Conservation (phyloP, 1,284 basidiomycete genomes). For the Cutaneotrichosporon sp. region DNA sequence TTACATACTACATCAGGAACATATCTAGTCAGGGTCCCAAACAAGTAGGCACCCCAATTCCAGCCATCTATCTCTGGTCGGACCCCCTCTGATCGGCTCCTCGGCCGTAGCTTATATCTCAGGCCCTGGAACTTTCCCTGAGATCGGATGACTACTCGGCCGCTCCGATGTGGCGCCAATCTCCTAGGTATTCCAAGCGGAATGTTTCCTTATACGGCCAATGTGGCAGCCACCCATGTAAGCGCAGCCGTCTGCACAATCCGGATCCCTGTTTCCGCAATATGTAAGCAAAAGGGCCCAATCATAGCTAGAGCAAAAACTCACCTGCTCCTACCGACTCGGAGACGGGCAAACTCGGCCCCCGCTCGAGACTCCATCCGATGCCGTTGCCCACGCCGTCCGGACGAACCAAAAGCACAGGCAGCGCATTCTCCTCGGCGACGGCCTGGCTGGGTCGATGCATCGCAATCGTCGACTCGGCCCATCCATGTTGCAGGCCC, state of each 20-base stretch:
- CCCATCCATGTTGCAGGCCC: background rate
- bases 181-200: background rate
- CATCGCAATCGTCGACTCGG: conserved; percentile 14
- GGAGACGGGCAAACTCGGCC: background rate
- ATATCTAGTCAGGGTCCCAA: background rate
- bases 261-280: conserved; percentile 20
- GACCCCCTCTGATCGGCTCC: background rate
- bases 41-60: background rate
- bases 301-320: background rate
- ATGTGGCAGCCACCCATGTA: background rate
- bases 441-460: conserved; percentile 4
- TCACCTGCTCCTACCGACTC: background rate
- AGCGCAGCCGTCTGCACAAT: conserved; percentile 16
- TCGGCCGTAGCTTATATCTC: background rate
- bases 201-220: background rate
- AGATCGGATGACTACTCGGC: background rate
- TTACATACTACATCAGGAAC: too few species aligned
- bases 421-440: conserved; percentile 18
- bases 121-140: background rate
- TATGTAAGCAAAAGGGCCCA: conserved; percentile 20
- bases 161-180: background rate
- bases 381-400: conserved; percentile 34
- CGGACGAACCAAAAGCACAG: conserved; percentile 31
- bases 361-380: conserved; percentile 28
- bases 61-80: background rate